phyloP scores from a whole-genome alignment of 306 rosid species.

The Quercus suber region DNA sequence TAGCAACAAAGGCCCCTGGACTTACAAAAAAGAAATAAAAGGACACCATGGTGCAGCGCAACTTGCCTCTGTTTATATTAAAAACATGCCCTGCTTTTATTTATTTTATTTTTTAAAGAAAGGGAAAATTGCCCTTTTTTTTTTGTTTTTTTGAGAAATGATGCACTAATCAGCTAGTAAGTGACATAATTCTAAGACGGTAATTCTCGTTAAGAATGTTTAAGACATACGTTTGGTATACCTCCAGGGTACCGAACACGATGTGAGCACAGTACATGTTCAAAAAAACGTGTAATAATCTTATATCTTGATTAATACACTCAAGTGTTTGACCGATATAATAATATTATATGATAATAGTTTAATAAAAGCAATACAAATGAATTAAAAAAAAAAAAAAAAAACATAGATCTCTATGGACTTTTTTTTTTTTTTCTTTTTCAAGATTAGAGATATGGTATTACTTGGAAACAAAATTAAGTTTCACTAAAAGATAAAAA shows the following conservation, averaged over 20 bases:
- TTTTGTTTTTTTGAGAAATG: conserved; percentile 15
- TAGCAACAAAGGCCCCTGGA: not conserved
- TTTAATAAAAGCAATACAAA: too few species aligned
- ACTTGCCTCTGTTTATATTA: conserved; percentile 15
- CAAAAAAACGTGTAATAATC: fast-evolving
- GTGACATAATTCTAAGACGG: not conserved
- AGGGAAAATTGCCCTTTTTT: conserved; percentile 11
- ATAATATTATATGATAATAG: too few species aligned
- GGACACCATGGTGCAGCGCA: conserved; percentile 20
- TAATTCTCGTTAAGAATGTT: not conserved
- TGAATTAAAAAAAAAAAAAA: too few species aligned
- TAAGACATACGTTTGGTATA: not conserved
- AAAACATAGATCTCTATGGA: too few species aligned
- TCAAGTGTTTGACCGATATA: too few species aligned
- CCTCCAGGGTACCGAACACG: fast-evolving
- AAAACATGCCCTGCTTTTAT: conserved; percentile 14
- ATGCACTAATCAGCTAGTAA: conserved; percentile 2
- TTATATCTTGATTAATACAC: too few species aligned
- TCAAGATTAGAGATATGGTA: too few species aligned
- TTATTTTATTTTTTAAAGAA: not conserved
- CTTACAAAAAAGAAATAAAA: not conserved
- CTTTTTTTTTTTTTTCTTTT: too few species aligned
- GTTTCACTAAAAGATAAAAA: too few species aligned
- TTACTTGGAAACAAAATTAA: too few species aligned
- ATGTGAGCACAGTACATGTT: too few species aligned